A percentile compares a stretch with the other conserved stretches of the same genome.
phyloP scores from a whole-genome alignment of 1,284 basidiomycete species.

The Tremellales sp. region DNA sequence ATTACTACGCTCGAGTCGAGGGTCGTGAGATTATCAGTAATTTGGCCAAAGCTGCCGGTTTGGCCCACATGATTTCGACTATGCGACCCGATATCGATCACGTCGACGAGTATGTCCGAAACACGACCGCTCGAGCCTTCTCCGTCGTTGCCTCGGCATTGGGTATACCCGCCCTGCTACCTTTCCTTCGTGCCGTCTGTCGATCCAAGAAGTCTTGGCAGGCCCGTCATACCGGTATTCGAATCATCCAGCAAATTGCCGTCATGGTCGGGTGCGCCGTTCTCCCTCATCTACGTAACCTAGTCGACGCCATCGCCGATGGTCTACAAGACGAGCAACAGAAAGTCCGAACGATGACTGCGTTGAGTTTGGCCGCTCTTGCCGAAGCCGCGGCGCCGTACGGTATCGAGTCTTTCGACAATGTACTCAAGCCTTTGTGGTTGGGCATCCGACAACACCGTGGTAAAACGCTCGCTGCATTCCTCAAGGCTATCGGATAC shows the following conservation, averaged over 20 bases:
- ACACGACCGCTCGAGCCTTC: slow-evolving; percentile 98
- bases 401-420: slow-evolving; percentile 99
- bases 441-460: slow-evolving; percentile 95
- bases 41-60: slow-evolving; percentile 94
- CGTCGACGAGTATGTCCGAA: slow-evolving; percentile 98
- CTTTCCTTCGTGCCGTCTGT: slow-evolving; percentile 97
- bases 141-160: slow-evolving; percentile 98
- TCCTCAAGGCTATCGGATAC: slow-evolving; percentile 98
- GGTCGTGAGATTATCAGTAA: slow-evolving; percentile 99
- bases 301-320: slow-evolving; percentile 94
- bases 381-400: slow-evolving; percentile 98
- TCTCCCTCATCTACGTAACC: slow-evolving; percentile 90
- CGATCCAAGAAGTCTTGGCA: slow-evolving; percentile 99
- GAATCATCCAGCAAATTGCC: slow-evolving; percentile 98
- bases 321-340: slow-evolving; percentile 97
- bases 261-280: slow-evolving; percentile 99
- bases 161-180: slow-evolving; percentile 93
- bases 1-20: slow-evolving; percentile 99
- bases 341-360: slow-evolving; percentile 99
- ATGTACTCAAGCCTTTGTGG: slow-evolving; percentile 97
- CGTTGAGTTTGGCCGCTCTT: slow-evolving; percentile 88
- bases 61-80: slow-evolving; percentile 99
- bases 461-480: slow-evolving; percentile 95
- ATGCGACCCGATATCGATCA: slow-evolving; percentile 99
- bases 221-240: slow-evolving; percentile 97